Base-by-base conservation (phyloP, 345 rosid species). In the Eucalyptus erythrocorys region DNA sequence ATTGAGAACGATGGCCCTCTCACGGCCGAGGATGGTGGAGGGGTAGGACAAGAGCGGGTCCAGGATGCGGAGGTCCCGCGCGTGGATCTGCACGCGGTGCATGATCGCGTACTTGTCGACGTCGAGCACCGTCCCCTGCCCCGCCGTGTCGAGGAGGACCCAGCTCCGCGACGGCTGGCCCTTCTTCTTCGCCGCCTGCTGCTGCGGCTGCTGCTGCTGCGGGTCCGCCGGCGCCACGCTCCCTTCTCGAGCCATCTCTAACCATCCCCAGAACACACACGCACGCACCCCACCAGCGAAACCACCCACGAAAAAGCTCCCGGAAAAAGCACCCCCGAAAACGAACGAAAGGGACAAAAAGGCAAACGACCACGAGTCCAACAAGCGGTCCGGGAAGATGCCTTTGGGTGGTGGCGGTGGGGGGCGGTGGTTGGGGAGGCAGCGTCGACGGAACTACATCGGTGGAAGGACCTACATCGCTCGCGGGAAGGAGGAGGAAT, bases 21-120 rank as follows among this genome's bases (percentile, higher is more conserved):
- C 99, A n/a, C 99, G 94, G 57, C 99, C 99, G n/a, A 98, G 98
- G 90, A 98, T 97, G 81, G 99, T 93, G 37, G 99, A 97, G 80
- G 99, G 99, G 66, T 97, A 97, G 26, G 99, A 98, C 26, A 97
- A 90, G 89, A 96, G 92, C 4, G 99, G 99, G 89, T 98, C 99
- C 85, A 98, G 95, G 90, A 97, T 96, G 85, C 99, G 94, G 50
- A 98, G 98, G 91, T 98, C 99, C 48, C 99, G 99, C 8, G 99
- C 99, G 93, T 97, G 99, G 92, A 98, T 97, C 92, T 96, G 96
- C 68, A 94, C 99, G 76, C 97, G 97, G 92, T 96, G 97, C 99
- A 98, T 97, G 93, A 98, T 97, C 10, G 94, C 94, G 85, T 96
- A 95, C 88, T 97, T 98, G 90, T 98, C 99, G 32, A 91, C 93